phyloP scores from a whole-genome alignment of 495 filamentous ascomycete genomes.

The Viridothelium virens region DNA sequence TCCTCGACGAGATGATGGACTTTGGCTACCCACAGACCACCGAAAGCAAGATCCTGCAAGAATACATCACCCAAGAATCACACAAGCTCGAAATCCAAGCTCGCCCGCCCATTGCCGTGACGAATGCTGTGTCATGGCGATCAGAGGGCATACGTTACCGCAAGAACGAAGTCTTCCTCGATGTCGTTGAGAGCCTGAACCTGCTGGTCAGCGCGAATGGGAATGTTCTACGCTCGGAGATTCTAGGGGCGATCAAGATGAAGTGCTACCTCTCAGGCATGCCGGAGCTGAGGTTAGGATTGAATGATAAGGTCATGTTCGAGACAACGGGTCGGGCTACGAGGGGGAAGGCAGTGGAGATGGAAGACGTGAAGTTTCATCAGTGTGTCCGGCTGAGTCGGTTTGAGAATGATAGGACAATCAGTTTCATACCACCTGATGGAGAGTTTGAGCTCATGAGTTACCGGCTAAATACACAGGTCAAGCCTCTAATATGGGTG shows the following conservation, averaged over 20 bases:
- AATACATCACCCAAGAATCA: conserved; percentile 97
- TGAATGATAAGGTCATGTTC: conserved; percentile 99
- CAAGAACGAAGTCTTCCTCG: conserved; percentile 99
- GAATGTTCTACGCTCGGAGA: conserved; percentile 94
- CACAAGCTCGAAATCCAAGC: conserved; percentile 98
- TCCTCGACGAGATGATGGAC: conserved; percentile 99
- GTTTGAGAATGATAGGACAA: conserved; percentile 98
- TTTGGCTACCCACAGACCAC: conserved; percentile 99
- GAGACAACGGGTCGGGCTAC: conserved; percentile 94
- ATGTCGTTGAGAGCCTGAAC: conserved; percentile 96
- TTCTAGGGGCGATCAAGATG: conserved; percentile 97
- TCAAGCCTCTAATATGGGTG: conserved; percentile 98
- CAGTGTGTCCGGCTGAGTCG: conserved; percentile 92
- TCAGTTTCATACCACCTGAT: conserved; percentile 97
- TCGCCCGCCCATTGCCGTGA: conserved; percentile 98
- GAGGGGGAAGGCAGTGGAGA: conserved; percentile 94
- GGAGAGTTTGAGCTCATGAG: conserved; percentile 99
- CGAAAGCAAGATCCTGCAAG: conserved; percentile 97
- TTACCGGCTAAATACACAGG: conserved; percentile 96
- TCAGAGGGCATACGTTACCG: conserved; percentile 97
- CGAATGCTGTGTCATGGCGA: conserved; percentile 96
- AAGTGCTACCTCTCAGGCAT: conserved; percentile 99
- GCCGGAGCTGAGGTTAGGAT: conserved; percentile 87
- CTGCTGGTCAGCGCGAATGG: conserved; percentile 89
- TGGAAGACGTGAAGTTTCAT: conserved; percentile 99